Base-by-base conservation (phyloP, 2,329 filamentous ascomycete species). In the Xylariaceae sp. region DNA sequence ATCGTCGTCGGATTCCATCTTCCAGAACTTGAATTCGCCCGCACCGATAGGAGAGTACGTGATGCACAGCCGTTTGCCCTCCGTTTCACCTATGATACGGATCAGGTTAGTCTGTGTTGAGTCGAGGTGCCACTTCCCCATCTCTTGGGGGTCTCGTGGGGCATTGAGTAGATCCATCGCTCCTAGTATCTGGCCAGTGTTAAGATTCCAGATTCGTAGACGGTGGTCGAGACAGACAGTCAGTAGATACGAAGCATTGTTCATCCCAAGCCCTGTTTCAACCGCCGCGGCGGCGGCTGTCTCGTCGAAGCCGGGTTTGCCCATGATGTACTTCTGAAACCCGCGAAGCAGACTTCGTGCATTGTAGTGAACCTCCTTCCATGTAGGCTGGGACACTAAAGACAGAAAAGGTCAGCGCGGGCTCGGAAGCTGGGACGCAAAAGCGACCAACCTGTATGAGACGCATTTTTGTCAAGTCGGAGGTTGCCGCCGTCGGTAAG, bases 1-100 rank as follows among this genome's bases (percentile, higher is more conserved):
- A 58, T 79, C 79, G 46, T 85, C 81, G 57, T 84, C 81, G 15
- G 87, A 80, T 46, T 81, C 81, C n/a, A 83, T 70, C 56, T 73
- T 77, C 89, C 91, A 99, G 65, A 99, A 91, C 67, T 96, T 97
- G 77, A 99, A 97, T 64, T 92, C 86, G 33, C 94, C 88, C 38
- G 85, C 81, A 30, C 90, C 87, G 55, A 94, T 83, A 0, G 94
- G 92, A 11, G 91, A 96, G 68, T 90, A 96, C 9, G 90, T 92
- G 35, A 89, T 83, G 46, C 92, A 80, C 12, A 82, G 66, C 36
- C 77, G 72, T 47, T 74, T 74, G 14, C 80, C 80, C 22, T 74
- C 71, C 39, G 66, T 72, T 38, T 71, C 75, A 12, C 84, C 81
- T 46, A 91, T 76, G 15, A 96, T 75, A 48, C 86, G 84, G 49